Percentiles rank a stretch among this genome's conserved stretches.
Conservation (phyloP, 2,329 filamentous ascomycete species). For the Cytospora leucostoma region DNA sequence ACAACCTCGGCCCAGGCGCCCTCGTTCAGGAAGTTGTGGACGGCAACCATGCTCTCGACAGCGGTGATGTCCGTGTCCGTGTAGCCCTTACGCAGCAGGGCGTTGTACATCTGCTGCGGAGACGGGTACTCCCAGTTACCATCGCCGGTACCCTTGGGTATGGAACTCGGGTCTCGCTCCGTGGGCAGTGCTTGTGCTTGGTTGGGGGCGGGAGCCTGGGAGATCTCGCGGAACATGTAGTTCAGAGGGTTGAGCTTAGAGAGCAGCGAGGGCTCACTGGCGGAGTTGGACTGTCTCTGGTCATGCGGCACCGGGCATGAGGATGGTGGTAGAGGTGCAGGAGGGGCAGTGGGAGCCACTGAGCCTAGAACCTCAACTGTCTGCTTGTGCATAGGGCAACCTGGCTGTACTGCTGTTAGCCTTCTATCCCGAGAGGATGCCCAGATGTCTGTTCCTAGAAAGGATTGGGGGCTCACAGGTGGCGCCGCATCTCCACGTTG, state of each 20-base stretch:
- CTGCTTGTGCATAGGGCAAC: conserved; percentile 61
- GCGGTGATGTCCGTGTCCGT: conserved; percentile 91
- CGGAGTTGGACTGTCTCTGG: conserved; percentile 24
- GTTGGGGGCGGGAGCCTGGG: conserved; percentile 72
- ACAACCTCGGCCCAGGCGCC: conserved; percentile 96
- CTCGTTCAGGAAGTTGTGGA: conserved; percentile 98
- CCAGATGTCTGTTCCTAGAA: not conserved
- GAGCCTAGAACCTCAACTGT: conserved; percentile 50
- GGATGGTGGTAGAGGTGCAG: conserved; percentile 37
- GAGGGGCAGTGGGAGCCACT: conserved; percentile 34
- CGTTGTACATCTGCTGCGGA: conserved; percentile 99
- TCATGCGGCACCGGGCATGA: conserved; percentile 51
- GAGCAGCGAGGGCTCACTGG: conserved; percentile 46
- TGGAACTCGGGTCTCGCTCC: conserved; percentile 80
- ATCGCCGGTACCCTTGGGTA: conserved; percentile 78
- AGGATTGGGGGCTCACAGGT: conserved; percentile 39
- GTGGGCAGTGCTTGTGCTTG: conserved; percentile 77
- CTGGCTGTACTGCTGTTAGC: conserved; percentile 43
- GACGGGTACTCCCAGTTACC: conserved; percentile 97
- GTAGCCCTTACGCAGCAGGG: conserved; percentile 92
- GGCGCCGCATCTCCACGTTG: conserved; percentile 37
- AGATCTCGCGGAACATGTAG: conserved; percentile 90
- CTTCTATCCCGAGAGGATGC: not conserved
- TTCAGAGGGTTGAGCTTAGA: conserved; percentile 72
- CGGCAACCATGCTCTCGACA: conserved; percentile 94